Evolutionary conservation across 2,329 filamentous ascomycete species (phyloP).

Genomic region (Niveomyces coronatus): DNA sequence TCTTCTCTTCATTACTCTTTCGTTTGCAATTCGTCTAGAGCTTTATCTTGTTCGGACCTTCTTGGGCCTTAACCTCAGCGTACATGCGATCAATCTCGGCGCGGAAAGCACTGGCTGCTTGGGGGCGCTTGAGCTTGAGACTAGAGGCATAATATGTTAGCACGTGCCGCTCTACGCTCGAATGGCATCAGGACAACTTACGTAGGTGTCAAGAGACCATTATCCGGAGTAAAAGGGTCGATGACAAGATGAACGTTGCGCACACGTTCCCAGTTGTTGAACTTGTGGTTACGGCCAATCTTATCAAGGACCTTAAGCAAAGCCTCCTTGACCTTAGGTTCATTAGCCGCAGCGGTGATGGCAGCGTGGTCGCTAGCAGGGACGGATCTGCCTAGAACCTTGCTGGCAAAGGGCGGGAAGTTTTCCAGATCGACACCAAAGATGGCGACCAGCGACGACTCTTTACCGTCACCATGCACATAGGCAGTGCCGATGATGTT

Average conservation of each 20-base stretch:
- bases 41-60: conserved; percentile 30
- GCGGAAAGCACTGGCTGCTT: conserved; percentile 42
- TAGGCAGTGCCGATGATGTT: conserved; percentile 72
- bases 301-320: conserved; percentile 70
- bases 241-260: conserved; percentile 63
- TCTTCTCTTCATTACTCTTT: not conserved
- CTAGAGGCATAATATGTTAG: conserved; percentile 25
- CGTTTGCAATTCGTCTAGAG: conserved; percentile 22
- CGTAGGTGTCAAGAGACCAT: conserved; percentile 82
- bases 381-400: conserved; percentile 61
- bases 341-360: conserved; percentile 54
- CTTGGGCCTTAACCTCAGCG: conserved; percentile 36
- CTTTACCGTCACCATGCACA: conserved; percentile 79
- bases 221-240: conserved; percentile 89
- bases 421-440: conserved; percentile 79
- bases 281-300: conserved; percentile 73
- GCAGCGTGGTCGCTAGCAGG: conserved; percentile 53
- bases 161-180: not conserved
- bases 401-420: conserved; percentile 73
- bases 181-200: conserved; percentile 39
- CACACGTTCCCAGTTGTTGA: conserved; percentile 85
- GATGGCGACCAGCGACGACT: conserved; percentile 73
- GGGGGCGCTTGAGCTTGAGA: conserved; percentile 51
- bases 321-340: conserved; percentile 62
- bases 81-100: conserved; percentile 48